Evolutionary conservation across 768 basidiomycete genomes (phyloP), one percentile per base, ranked within the genome.

Genomic region (Leccinum imitatum): DNA sequence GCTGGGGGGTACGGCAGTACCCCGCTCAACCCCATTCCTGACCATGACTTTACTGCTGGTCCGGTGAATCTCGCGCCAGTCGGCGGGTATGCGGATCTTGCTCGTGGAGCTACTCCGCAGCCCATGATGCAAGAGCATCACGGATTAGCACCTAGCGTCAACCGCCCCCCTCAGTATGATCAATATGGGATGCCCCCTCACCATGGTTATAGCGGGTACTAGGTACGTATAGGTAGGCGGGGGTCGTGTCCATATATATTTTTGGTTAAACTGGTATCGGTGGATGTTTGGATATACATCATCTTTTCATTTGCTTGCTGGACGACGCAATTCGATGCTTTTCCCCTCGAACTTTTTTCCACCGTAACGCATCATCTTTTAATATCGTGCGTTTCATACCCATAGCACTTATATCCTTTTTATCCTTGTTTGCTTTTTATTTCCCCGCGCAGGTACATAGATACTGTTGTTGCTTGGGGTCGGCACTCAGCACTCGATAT

Each of bases 61-160:
- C 69, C 85, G 25, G 62, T 79, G 15, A 69, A 76, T 53, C 78
- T 87, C 50, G 84, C 86, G 14, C 84, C 89, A 25, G 84, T 89
- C 58, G 90, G 89, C 59, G 90, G 89, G 21, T 93, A 93, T 67
- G 91, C 90, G 51, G 90, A 93, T 70, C 81, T 92, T 51, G 82
- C 89, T 58, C 88, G 91, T 62, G 91, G 89, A 33, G 78, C 86
- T 9, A 89, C 84, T 73, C 84, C 87, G 17, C 82, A 83, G 62
- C 90, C 89, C 17, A 74, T 71, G 68, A 79, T 82, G 80, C 72
- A 75, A 50, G 76, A 82, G 62, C 50, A 68, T 30, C 66, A 78
- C 21, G 60, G 63, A 35, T 73, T 63, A 37, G 76, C 75, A 21
- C 77, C 77, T 7, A 81, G 72, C 51, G 70, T 81, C 54, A 85